Evolutionary conservation across 2,329 filamentous ascomycete genomes (phyloP).

Genomic region (Pseudogymnoascus sp.): DNA sequence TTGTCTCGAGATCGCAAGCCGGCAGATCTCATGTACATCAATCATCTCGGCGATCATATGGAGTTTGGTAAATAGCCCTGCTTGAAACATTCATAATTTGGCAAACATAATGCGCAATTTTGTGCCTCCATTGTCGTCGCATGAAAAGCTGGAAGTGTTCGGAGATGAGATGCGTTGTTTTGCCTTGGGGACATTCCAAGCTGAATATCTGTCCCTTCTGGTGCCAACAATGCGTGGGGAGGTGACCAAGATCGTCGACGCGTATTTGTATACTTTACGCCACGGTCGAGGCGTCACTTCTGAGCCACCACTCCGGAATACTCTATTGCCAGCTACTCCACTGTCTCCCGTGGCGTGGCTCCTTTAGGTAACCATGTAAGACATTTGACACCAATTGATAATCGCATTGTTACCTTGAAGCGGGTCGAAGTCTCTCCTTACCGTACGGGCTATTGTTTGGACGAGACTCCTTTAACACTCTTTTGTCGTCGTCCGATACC

Average conservation of each 20-base stretch:
- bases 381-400: background rate
- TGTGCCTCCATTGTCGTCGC: background rate
- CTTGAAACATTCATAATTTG: conserved; percentile 7
- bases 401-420: background rate
- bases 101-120: background rate
- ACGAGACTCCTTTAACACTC: background rate
- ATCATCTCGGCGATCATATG: background rate
- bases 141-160: background rate
- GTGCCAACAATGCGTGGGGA: background rate
- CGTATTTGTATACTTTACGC: conserved; percentile 1
- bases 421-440: background rate
- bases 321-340: conserved; percentile 8
- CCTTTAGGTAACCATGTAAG: conserved; percentile 6
- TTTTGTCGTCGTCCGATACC: background rate
- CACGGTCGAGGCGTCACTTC: conserved; percentile 4
- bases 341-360: background rate
- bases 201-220: background rate
- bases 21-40: conserved; percentile 8
- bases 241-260: conserved; percentile 1
- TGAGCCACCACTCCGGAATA: conserved; percentile 3
- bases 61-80: background rate
- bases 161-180: background rate
- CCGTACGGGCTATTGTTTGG: background rate
- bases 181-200: background rate
- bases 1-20: background rate